phyloP scores from a whole-genome alignment of 1,139 yeast species.

The Blastobotrys raffinosifermentans region DNA sequence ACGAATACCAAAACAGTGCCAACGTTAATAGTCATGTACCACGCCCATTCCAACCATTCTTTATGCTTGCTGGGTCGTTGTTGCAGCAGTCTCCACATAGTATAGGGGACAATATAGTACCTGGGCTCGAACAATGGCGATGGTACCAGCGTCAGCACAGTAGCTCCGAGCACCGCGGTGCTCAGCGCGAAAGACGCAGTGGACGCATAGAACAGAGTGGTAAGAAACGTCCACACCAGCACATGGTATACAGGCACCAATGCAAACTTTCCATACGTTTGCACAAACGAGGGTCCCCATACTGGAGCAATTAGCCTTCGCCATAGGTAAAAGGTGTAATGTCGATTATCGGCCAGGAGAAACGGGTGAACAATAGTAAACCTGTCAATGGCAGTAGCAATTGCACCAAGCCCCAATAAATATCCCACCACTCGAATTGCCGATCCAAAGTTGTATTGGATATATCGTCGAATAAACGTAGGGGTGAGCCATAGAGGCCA shows the following conservation, averaged over 20 bases:
- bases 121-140: constrained; percentile 93
- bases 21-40: constrained; percentile 54
- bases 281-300: constrained; percentile 10
- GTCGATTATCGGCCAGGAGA: constrained; percentile 88
- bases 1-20: constrained; percentile 53
- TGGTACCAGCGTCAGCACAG: constrained; percentile 62
- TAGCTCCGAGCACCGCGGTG: constrained; percentile 46
- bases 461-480: constrained; percentile 22
- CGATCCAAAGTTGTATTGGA: constrained; percentile 28
- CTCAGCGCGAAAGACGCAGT: constrained; percentile 9
- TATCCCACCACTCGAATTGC: constrained; percentile 20
- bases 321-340: constrained; percentile 83
- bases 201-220: constrained; percentile 17
- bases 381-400: constrained; percentile 47
- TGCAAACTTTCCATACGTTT: constrained; percentile 24
- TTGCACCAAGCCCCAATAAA: constrained; percentile 28
- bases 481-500: constrained; percentile 43
- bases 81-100: constrained; percentile 51
- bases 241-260: constrained; percentile 72
- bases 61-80: constrained; percentile 27
- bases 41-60: constrained; percentile 49
- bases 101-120: constrained; percentile 76
- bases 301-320: constrained; percentile 42
- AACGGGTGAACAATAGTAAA: constrained; percentile 85
- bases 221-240: constrained; percentile 40